A percentile compares a stretch with the other conserved stretches of the same genome.
These are phyloP conservation scores for Hydnum rufescens DNA, from an alignment of 768 basidiomycete species.

Conservation along the genomic window DNA sequence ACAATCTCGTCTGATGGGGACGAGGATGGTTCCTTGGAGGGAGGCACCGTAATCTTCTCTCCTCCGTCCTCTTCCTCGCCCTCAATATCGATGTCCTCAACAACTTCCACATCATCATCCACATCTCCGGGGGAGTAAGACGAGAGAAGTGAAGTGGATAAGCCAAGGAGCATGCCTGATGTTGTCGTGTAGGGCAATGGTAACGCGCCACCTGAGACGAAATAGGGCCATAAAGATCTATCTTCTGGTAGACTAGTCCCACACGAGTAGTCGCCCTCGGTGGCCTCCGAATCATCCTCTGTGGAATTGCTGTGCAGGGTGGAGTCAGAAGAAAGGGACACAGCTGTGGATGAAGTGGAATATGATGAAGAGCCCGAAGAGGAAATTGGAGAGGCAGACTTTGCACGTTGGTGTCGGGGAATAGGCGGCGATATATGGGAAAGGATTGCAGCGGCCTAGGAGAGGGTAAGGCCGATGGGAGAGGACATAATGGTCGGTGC, in stretches of 20 bases:
- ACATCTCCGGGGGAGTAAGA: slow-evolving; percentile 5
- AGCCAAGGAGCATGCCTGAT: background rate
- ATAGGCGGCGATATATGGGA: slow-evolving; percentile 58
- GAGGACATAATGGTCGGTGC: slow-evolving; percentile 3
- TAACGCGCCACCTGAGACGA: slow-evolving; percentile 28
- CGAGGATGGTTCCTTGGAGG: background rate
- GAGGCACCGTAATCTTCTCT: background rate
- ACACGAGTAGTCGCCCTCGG: slow-evolving; percentile 5
- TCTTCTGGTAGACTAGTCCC: slow-evolving; percentile 79
- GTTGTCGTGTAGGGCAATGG: slow-evolving; percentile 7
- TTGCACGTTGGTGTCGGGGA: slow-evolving; percentile 15
- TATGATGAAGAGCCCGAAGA: background rate
- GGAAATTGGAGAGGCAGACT: background rate
- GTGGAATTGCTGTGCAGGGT: background rate
- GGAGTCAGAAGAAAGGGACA: background rate
- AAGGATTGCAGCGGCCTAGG: slow-evolving; percentile 80
- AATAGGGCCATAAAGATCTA: slow-evolving; percentile 80
- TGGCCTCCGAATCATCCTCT: background rate
- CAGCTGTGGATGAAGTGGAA: background rate
- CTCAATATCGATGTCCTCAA: background rate
- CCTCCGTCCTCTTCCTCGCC: slow-evolving; percentile 1
- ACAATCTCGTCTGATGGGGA: background rate
- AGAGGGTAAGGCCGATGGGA: background rate
- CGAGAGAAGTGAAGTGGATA: background rate
- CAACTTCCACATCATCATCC: slow-evolving; percentile 4